Base-by-base conservation (phyloP, 352 stramenopile genomes). In the Pelagophyceae sp. region DNA sequence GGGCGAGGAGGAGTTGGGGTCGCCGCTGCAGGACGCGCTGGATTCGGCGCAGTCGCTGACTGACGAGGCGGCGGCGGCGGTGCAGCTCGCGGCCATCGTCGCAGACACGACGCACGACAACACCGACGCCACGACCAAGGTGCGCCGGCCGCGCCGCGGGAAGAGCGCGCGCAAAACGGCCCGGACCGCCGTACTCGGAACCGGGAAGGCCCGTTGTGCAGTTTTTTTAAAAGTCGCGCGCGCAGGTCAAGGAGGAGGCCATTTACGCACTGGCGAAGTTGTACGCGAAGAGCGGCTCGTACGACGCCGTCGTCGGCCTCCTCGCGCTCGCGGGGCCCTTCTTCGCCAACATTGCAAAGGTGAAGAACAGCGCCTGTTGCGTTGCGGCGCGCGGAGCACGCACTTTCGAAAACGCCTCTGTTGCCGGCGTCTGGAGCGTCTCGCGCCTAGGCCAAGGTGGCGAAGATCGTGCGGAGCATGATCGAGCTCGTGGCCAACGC, bases 401-500 rank as follows among this genome's bases (percentile, higher is more conserved):
- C n/a, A n/a, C n/a, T n/a, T n/a, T n/a, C n/a, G n/a, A n/a, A n/a
- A n/a, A n/a, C n/a, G n/a, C n/a, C n/a, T n/a, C n/a, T n/a, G n/a
- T n/a, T n/a, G n/a, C n/a, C n/a, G n/a, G n/a, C n/a, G n/a, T n/a
- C n/a, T n/a, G n/a, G n/a, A n/a, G n/a, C n/a, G n/a, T n/a, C n/a
- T n/a, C n/a, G n/a, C n/a, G n/a, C n/a, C n/a, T n/a, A 98, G 81
- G 95, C 96, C 60, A 98, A 98, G 86, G 98, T 92, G 19, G 96
- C 95, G 74, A 99, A 99, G 87, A 97, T 99, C 75, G 95, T 99
- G 50, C 93, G 96, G 40, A 97, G 92, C 75, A 90, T 99, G 31
- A 93, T 99, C 65, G 95, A 99, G 79, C 97, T 98, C 86, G 94
- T 98, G 17, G 93, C 92, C 61, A 93, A 92, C 78, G 91, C 96